A percentile compares a stretch with the other conserved stretches of the same genome.
phyloP scores from a whole-genome alignment of 148 eudicot genomes.

The Chenopodium album region DNA sequence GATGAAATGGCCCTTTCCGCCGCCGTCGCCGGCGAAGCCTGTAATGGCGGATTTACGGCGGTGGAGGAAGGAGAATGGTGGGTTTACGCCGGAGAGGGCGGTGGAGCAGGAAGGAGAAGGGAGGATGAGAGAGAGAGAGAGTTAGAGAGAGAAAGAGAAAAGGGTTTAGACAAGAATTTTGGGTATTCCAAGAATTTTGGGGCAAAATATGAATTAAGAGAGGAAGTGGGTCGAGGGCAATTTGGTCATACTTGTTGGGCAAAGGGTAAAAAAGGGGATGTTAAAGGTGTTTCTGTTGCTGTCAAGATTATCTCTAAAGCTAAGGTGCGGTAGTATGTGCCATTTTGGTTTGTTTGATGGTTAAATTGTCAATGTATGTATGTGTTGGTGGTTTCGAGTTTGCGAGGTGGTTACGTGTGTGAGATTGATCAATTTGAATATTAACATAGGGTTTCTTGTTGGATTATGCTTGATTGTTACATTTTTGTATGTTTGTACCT shows the following conservation, averaged over 20 bases:
- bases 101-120: slow-evolving; percentile 25
- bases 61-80: slow-evolving; percentile 35
- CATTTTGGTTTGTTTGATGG: neutral
- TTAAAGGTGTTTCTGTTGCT: slow-evolving; percentile 72
- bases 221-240: slow-evolving; percentile 96
- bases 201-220: slow-evolving; percentile 81
- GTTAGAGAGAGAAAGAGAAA: neutral
- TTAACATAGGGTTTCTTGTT: neutral
- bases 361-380: neutral
- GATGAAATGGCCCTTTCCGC: slow-evolving; percentile 90
- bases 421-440: neutral
- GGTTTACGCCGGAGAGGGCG: slow-evolving; percentile 32
- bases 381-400: neutral
- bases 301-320: slow-evolving; percentile 95
- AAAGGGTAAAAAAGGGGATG: slow-evolving; percentile 76
- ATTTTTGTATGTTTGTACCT: neutral
- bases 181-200: slow-evolving; percentile 66
- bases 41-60: slow-evolving; percentile 73
- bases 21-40: slow-evolving; percentile 98
- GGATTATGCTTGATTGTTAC: neutral
- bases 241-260: slow-evolving; percentile 98
- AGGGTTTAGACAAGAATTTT: slow-evolving; percentile 70
- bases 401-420: too few relatives aligned
- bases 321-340: slow-evolving; percentile 65
- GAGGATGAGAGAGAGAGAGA: too few relatives aligned